These are phyloP conservation scores for Ophiosphaerella narmari DNA, from an alignment of 2,329 filamentous ascomycete genomes.

Conservation along the genomic window DNA sequence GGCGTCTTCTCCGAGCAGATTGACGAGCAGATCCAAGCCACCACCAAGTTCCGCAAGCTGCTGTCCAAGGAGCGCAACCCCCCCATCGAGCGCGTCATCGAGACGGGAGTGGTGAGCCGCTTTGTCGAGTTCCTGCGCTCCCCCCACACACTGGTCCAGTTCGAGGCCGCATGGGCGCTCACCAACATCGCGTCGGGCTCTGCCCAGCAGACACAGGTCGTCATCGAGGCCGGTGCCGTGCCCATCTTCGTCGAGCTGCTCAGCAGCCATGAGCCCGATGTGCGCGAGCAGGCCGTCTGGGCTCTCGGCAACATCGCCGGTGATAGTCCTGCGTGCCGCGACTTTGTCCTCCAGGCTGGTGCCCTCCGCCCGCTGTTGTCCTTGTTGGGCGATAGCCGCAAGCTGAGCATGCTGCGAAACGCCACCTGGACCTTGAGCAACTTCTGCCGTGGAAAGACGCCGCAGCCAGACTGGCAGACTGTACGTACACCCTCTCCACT, in stretches of 20 bases:
- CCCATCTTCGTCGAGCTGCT: slow-evolving; percentile 98
- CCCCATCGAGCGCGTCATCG: slow-evolving; percentile 98
- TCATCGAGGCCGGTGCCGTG: slow-evolving; percentile 96
- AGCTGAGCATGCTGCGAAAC: slow-evolving; percentile 98
- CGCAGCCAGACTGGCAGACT: slow-evolving; percentile 96
- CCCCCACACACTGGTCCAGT: slow-evolving; percentile 96
- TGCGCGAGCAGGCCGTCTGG: slow-evolving; percentile 98
- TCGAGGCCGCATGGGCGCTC: slow-evolving; percentile 97
- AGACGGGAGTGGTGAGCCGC: slow-evolving; percentile 94
- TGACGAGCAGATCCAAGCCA: slow-evolving; percentile 94
- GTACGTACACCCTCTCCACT: slow-evolving; percentile 59
- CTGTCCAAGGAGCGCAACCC: slow-evolving; percentile 98
- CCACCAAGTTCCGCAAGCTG: slow-evolving; percentile 97
- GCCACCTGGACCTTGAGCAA: slow-evolving; percentile 99
- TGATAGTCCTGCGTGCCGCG: slow-evolving; percentile 95
- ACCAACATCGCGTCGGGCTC: slow-evolving; percentile 99
- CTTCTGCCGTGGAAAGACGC: slow-evolving; percentile 99
- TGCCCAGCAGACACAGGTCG: slow-evolving; percentile 95
- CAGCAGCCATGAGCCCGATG: slow-evolving; percentile 94
- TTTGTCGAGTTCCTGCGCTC: slow-evolving; percentile 99
- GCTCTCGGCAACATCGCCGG: slow-evolving; percentile 98
- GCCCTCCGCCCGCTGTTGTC: slow-evolving; percentile 88
- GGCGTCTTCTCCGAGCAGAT: slow-evolving; percentile 99
- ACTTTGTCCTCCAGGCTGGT: slow-evolving; percentile 91
- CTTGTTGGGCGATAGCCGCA: slow-evolving; percentile 94